Conservation (phyloP, 2,329 filamentous ascomycete species). For the Hirsutella rhossiliensis region DNA sequence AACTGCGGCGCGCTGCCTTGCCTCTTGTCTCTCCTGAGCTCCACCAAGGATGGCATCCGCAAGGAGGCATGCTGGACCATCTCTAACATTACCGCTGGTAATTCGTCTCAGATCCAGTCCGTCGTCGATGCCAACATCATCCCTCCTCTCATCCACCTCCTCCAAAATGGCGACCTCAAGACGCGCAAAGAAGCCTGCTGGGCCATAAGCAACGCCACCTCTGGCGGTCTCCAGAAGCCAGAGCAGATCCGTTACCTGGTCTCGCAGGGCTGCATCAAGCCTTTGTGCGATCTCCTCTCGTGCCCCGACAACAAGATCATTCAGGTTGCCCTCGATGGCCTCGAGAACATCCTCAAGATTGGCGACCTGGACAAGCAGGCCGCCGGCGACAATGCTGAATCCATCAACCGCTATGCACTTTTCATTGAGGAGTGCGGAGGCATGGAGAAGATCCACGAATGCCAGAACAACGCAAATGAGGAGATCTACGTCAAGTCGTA, state of each 20-base stretch:
- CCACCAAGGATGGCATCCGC: conserved; percentile 95
- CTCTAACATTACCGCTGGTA: conserved; percentile 96
- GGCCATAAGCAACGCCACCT: conserved; percentile 98
- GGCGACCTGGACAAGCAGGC: conserved; percentile 97
- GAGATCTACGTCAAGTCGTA: conserved; percentile 99
- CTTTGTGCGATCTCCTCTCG: conserved; percentile 83
- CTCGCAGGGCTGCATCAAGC: conserved; percentile 88
- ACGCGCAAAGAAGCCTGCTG: conserved; percentile 98
- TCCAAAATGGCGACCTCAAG: conserved; percentile 96
- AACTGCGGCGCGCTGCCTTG: conserved; percentile 92
- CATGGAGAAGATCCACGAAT: conserved; percentile 99
- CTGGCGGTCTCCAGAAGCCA: conserved; percentile 93
- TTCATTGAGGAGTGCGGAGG: conserved; percentile 98
- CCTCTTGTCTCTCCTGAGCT: conserved; percentile 86
- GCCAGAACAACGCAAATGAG: conserved; percentile 99
- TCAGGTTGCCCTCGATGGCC: conserved; percentile 89
- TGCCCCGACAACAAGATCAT: conserved; percentile 99
- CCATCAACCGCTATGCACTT: conserved; percentile 91
- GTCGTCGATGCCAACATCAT: conserved; percentile 97
- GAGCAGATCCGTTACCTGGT: conserved; percentile 97
- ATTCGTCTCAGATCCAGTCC: conserved; percentile 93
- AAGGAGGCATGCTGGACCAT: conserved; percentile 99
- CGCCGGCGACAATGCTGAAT: conserved; percentile 58
- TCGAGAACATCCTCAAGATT: conserved; percentile 99
- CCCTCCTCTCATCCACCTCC: conserved; percentile 85